Evolutionary conservation across 768 basidiomycete genomes (phyloP), one percentile per base, ranked within the genome.

Genomic region (Pleurotus tuber-regium): DNA sequence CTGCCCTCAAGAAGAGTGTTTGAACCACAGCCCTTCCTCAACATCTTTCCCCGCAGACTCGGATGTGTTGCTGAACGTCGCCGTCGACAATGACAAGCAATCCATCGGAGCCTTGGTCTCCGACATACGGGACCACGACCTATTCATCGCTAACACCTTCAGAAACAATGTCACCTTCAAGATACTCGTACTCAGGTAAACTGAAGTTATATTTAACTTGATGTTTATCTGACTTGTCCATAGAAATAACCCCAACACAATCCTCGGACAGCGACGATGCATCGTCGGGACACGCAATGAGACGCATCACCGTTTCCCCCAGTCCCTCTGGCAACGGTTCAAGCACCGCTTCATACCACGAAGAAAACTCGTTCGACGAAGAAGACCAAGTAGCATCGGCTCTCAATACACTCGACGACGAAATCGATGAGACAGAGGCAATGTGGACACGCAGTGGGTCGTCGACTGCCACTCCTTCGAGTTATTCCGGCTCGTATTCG

Each of bases 331-430:
- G 63, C 38, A 63, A 65, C 54, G 62, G 66, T 43, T 60, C 72
- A 60, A 51, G 67, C 24, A 24, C 18, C 3, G 71, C 75, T 51
- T 63, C 68, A 18, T 79, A 77, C 61, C 71, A 70, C 23, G 78
- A 83, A 61, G 71, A 75, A 44, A 77, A 87, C 59, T 78, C 82
- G 2, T 79, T 87, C 59, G 77, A 82, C 35, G 89, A 89, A 63
- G 86, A 89, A 12, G 86, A 89, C 31, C 87, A 89, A 63, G 86
- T 90, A 14, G 86, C 89, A 63, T 82, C 80, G 16, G 75, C 82
- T 12, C 75, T 91, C 42, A 82, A 73, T 39, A 75, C 78, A 50
- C 67, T 91, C 18, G 88, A 90, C 54, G 70, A 87, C 36, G 83
- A 89, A 50, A 62, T 89, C 24, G 79, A 83, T 51, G 74, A 78